Base-by-base conservation (phyloP, 179 eudicot genomes). In the Vitellaria paradoxa region DNA sequence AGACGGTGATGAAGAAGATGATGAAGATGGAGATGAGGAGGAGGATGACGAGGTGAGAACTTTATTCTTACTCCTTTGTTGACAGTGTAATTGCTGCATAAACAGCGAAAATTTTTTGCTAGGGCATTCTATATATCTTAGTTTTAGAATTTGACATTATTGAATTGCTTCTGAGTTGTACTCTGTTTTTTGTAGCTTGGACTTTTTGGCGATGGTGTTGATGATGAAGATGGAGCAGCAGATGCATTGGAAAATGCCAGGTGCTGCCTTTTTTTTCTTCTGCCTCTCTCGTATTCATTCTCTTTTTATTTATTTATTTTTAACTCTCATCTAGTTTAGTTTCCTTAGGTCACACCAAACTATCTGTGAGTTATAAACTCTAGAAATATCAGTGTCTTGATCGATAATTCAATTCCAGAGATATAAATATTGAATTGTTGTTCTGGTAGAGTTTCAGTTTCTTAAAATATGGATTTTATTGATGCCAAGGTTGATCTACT, bases 131-230 rank as follows among this genome's bases (percentile, higher is more conserved):
- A 24, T 5, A 3, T n/a, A 21, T 30, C 37, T 52, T 56, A 17
- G n/a, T 50, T 57, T 40, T 71, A 46, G 8, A 52, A 20, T 8
- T 73, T 63, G 47, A 11, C 40, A 46, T 69, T 46, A 2, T 12
- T 53, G 42, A 47, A 11, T 9, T 70, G 23, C 23, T 72, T 4
- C 46, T 76, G 57, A 69, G 73, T 77, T 73, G n/a, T 56, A 71
- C 21, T 68, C 75, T 65, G 8, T 65, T 30, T 30, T 46, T 61
- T 81, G 83, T 68, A 95, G 99, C 88, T 94, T 89, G 90, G 86
- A 76, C 49, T 90, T 79, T 86, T 83, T 77, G 93, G 85, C 61
- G 85, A 76, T 40, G 96, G 60, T 68, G 87, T 73, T 42, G 81
- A 56, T 50, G 89, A 73, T 11, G 93, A 89, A 4, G 75, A 72